Evolutionary conservation across 495 filamentous ascomycete genomes (phyloP).

Genomic region (Aspergillus incahuasiensis): DNA sequence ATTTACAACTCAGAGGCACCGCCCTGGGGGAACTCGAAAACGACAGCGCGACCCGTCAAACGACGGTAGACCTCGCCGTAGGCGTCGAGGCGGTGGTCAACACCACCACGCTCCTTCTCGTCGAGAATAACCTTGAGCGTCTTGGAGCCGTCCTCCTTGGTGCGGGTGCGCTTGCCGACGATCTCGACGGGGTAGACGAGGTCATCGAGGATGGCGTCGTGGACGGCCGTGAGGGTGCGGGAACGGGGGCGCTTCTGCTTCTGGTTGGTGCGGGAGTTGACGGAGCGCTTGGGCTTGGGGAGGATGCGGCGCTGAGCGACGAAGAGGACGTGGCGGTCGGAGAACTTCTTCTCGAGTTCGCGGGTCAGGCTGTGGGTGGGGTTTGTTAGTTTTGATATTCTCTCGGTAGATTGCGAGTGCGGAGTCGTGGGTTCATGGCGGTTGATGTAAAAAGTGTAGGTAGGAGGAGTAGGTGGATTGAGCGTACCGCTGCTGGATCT

Average conservation of each 20-base stretch:
- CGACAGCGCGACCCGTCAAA: constrained; percentile 87
- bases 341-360: constrained; percentile 99
- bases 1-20: constrained; percentile 71
- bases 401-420: background rate
- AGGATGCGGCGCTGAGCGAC: constrained; percentile 98
- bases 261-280: constrained; percentile 84
- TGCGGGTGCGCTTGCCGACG: constrained; percentile 94
- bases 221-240: constrained; percentile 93
- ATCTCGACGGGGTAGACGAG: constrained; percentile 99
- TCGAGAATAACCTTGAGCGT: constrained; percentile 96
- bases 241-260: constrained; percentile 98
- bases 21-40: constrained; percentile 95
- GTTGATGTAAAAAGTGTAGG: background rate
- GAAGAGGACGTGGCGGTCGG: constrained; percentile 98
- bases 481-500: constrained; percentile 94
- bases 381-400: constrained; percentile 13
- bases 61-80: constrained; percentile 98
- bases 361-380: constrained; percentile 87
- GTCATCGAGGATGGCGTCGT: constrained; percentile 92
- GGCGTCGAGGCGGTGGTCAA: constrained; percentile 97
- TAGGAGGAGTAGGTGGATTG: background rate
- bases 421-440: background rate
- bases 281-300: constrained; percentile 92
- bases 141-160: constrained; percentile 96
- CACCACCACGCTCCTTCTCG: constrained; percentile 98